These are phyloP conservation scores for Phaeosphaeriaceae sp. DNA, from an alignment of 2,329 filamentous ascomycete species.

Conservation along the genomic window DNA sequence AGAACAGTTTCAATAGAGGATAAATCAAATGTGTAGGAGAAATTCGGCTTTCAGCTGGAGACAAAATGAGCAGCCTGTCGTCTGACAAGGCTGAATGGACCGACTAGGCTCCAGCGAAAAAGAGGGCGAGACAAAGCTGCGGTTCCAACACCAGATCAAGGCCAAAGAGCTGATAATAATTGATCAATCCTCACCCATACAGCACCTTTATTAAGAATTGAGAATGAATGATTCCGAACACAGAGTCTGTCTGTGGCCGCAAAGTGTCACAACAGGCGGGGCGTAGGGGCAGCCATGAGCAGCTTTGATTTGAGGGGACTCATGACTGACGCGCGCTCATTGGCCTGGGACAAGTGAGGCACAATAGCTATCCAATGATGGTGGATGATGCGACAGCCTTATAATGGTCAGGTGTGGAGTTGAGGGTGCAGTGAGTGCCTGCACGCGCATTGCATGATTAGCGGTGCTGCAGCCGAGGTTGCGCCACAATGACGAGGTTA, in stretches of 20 bases:
- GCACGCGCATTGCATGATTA: neutral
- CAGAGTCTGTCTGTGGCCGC: neutral
- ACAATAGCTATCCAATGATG: constrained; percentile 14
- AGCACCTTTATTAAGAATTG: neutral
- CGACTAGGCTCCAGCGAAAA: constrained; percentile 6
- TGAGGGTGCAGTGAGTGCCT: constrained; percentile 9
- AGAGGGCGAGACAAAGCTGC: neutral
- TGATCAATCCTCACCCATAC: neutral
- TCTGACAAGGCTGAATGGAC: neutral
- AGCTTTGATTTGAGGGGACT: constrained; percentile 6
- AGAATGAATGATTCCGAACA: neutral
- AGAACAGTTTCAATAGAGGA: neutral
- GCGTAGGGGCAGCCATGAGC: constrained; percentile 11
- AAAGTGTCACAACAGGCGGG: constrained; percentile 15
- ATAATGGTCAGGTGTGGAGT: constrained; percentile 15
- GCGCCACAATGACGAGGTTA: constrained; percentile 3
- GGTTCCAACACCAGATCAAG: neutral
- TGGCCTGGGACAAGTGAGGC: constrained; percentile 9
- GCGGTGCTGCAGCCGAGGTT: neutral
- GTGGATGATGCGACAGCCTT: constrained; percentile 3
- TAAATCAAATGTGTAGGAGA: neutral
- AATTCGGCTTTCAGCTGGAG: neutral
- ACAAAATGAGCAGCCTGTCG: constrained; percentile 1
- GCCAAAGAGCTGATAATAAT: neutral
- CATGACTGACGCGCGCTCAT: constrained; percentile 7